Conservation (phyloP, 1,139 yeast species). For the Pichia inconspicua region DNA sequence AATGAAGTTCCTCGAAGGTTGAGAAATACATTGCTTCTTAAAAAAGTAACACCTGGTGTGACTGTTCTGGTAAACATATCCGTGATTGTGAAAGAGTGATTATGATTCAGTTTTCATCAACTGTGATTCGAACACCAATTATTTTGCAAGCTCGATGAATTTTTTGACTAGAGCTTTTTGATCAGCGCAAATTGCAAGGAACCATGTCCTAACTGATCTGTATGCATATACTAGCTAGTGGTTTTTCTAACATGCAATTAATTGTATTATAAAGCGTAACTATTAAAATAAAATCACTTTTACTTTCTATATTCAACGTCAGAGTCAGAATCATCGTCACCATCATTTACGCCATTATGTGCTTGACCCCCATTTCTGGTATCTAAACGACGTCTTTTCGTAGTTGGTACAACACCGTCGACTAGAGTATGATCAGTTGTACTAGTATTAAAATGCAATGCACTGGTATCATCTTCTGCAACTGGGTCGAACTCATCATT, state of each 20-base stretch:
- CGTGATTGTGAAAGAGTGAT: neutral
- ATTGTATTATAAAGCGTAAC: no score
- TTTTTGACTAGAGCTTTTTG: neutral
- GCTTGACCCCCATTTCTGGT: neutral
- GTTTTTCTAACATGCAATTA: no score
- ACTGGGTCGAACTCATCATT: neutral
- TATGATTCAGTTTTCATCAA: no score
- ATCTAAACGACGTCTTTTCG: slow-evolving; percentile 10
- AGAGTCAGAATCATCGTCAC: slow-evolving; percentile 5
- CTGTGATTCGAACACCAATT: neutral
- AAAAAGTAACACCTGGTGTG: neutral
- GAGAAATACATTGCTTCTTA: neutral
- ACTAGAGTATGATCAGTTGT: slow-evolving; percentile 6
- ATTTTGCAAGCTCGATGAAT: neutral
- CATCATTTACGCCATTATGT: neutral
- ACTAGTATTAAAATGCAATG: neutral
- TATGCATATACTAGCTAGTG: no score
- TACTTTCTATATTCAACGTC: slow-evolving; percentile 9
- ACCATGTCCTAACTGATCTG: no score
- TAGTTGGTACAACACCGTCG: slow-evolving; percentile 1
- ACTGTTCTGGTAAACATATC: slow-evolving; percentile 3
- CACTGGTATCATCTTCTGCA: neutral
- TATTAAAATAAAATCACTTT: no score
- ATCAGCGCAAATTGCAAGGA: no score
- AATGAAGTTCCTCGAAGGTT: neutral